Conservation (phyloP, 768 basidiomycete species). For the Russula earlei region DNA sequence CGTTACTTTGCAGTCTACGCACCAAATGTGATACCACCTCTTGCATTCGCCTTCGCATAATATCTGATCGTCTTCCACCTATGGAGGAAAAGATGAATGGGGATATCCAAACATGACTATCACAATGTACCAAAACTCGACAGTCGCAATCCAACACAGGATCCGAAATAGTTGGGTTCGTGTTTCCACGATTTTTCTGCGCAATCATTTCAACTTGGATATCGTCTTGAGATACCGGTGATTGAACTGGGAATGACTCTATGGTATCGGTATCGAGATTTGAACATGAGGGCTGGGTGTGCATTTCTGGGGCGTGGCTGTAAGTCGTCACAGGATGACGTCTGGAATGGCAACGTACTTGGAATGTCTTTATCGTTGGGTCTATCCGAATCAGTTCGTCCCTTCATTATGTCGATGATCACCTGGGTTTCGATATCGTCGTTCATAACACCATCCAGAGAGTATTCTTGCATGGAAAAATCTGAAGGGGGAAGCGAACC, state of each 20-base stretch:
- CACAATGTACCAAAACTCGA: slow-evolving; percentile 39
- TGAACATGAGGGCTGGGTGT: slow-evolving; percentile 23
- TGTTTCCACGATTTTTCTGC: slow-evolving; percentile 14
- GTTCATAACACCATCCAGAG: slow-evolving; percentile 8
- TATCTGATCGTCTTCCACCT: slow-evolving; percentile 41
- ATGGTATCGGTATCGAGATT: slow-evolving; percentile 25
- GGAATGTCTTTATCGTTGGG: slow-evolving; percentile 39
- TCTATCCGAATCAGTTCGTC: slow-evolving; percentile 7
- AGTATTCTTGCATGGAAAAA: slow-evolving; percentile 3
- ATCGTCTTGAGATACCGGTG: neutral
- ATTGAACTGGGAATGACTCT: slow-evolving; percentile 30
- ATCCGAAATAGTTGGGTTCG: slow-evolving; percentile 25
- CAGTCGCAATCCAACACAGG: slow-evolving; percentile 59
- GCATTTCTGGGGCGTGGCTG: slow-evolving; percentile 23
- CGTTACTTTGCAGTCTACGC: slow-evolving; percentile 18
- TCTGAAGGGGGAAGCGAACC: slow-evolving; percentile 19
- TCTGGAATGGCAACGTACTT: slow-evolving; percentile 26
- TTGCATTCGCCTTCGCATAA: slow-evolving; percentile 68
- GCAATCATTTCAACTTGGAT: neutral
- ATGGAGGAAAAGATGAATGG: slow-evolving; percentile 24
- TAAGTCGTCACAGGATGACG: neutral
- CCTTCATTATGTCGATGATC: slow-evolving; percentile 27
- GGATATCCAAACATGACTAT: neutral
- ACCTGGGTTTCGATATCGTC: slow-evolving; percentile 33
- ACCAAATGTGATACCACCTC: slow-evolving; percentile 75